A percentile compares a stretch with the other conserved stretches of the same genome.
Conservation (phyloP, 2,329 filamentous ascomycete species). For the Parastagonospora avenae region DNA sequence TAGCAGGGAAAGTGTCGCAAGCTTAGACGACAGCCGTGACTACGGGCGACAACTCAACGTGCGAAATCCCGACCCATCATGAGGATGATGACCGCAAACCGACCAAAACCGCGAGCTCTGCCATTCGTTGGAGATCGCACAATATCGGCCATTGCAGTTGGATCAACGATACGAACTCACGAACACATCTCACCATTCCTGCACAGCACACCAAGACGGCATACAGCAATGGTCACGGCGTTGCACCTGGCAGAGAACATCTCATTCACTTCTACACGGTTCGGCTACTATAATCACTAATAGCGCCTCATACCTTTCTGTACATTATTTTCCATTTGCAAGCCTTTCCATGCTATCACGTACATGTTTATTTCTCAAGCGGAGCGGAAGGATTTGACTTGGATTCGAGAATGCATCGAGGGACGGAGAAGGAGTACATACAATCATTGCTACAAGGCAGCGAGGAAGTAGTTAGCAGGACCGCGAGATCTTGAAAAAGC, state of each 20-base stretch:
- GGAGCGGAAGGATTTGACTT: neutral
- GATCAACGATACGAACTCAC: constrained; percentile 35
- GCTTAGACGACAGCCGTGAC: constrained; percentile 54
- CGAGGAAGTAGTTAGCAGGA: neutral
- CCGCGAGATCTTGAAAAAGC: neutral
- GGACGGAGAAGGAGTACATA: constrained; percentile 1
- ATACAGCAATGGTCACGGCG: constrained; percentile 28
- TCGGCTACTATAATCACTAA: constrained; percentile 18
- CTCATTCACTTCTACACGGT: constrained; percentile 4
- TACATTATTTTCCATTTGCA: constrained; percentile 24
- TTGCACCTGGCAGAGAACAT: constrained; percentile 7
- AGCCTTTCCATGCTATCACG: constrained; percentile 28
- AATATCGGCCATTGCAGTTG: constrained; percentile 16
- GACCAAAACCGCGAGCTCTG: constrained; percentile 3
- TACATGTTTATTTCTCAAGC: constrained; percentile 23
- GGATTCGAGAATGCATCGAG: constrained; percentile 3
- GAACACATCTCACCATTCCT: constrained; percentile 24
- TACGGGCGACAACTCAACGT: constrained; percentile 54
- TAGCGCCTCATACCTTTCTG: constrained; percentile 18
- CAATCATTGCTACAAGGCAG: constrained; percentile 10
- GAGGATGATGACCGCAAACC: neutral
- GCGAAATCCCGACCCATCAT: constrained; percentile 7
- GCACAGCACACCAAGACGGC: constrained; percentile 10
- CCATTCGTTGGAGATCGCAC: constrained; percentile 4
- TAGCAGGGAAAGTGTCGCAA: constrained; percentile 53